Conservation (phyloP, 208 protist species). For the Plasmodiophora brassicae region DNA sequence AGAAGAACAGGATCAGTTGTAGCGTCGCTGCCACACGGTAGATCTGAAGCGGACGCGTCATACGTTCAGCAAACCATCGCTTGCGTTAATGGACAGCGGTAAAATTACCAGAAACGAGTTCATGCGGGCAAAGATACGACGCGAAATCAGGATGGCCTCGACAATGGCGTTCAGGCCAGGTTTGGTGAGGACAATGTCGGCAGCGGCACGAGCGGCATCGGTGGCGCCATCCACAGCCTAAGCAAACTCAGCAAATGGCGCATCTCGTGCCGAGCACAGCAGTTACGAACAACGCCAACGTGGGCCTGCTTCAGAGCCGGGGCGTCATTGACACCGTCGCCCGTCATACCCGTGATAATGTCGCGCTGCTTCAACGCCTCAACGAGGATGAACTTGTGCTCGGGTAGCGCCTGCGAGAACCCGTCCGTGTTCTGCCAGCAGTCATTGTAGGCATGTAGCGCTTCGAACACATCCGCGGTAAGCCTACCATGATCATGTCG, state of each 20-base stretch:
- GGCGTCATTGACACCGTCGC: conserved; percentile 91
- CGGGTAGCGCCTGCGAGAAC: conserved; percentile 43
- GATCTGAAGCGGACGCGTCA: neutral
- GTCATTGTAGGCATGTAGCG: too few species aligned
- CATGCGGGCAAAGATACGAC: conserved; percentile 89
- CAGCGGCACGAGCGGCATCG: conserved; percentile 75
- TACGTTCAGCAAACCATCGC: neutral
- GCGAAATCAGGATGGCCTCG: conserved; percentile 77
- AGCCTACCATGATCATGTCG: neutral
- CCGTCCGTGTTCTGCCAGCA: neutral
- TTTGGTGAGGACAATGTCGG: conserved; percentile 86
- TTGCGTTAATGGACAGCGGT: too few species aligned
- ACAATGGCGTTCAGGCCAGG: conserved; percentile 83
- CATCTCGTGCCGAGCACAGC: conserved; percentile 44
- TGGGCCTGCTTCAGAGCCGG: conserved; percentile 87
- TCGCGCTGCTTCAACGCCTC: conserved; percentile 36
- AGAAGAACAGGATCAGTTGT: conserved; percentile 14
- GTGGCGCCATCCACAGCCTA: conserved; percentile 81
- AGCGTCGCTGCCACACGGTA: neutral
- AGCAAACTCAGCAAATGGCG: neutral
- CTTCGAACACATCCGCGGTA: neutral
- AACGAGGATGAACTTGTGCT: conserved; percentile 46
- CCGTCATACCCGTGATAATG: conserved; percentile 81
- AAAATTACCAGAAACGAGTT: conserved; percentile 48
- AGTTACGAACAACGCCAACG: conserved; percentile 55